Evolutionary conservation across 495 filamentous ascomycete species (phyloP).

Genomic region (Podospora appendiculata): DNA sequence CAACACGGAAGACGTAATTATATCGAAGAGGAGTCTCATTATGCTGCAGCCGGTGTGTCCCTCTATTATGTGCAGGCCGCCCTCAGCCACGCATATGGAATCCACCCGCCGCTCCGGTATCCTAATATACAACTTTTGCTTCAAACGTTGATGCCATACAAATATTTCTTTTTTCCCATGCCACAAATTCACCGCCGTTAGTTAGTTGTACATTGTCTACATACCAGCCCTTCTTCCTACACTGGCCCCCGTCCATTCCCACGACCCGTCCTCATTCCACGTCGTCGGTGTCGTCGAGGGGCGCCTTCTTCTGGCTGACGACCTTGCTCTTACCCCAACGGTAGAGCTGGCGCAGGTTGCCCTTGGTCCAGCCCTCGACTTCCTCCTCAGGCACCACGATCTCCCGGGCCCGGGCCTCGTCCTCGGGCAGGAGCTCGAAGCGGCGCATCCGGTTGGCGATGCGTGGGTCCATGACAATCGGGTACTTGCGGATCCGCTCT

Average conservation of each 20-base stretch:
- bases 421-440: conserved; percentile 57
- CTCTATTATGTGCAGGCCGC: too few relatives aligned
- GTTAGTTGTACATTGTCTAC: too few relatives aligned
- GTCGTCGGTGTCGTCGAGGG: too few relatives aligned
- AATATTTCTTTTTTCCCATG: conserved; percentile 18
- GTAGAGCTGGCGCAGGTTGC: conserved; percentile 33
- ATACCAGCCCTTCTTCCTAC: too few relatives aligned
- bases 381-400: conserved; percentile 60
- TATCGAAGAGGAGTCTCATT: too few relatives aligned
- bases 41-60: too few relatives aligned
- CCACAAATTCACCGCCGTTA: neutral
- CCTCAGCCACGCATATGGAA: too few relatives aligned
- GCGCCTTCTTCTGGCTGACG: conserved; percentile 14
- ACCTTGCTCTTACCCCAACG: conserved; percentile 32
- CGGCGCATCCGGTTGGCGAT: conserved; percentile 75
- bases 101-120: too few relatives aligned
- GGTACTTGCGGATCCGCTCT: conserved; percentile 69
- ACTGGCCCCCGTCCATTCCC: too few relatives aligned
- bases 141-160: neutral
- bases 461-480: conserved; percentile 69
- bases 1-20: too few relatives aligned
- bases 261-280: too few relatives aligned
- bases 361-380: conserved; percentile 55
- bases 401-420: conserved; percentile 56
- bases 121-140: too few relatives aligned